Evolutionary conservation across 140 eudicot genomes (phyloP).

Genomic region (Erigeron philadelphicus): DNA sequence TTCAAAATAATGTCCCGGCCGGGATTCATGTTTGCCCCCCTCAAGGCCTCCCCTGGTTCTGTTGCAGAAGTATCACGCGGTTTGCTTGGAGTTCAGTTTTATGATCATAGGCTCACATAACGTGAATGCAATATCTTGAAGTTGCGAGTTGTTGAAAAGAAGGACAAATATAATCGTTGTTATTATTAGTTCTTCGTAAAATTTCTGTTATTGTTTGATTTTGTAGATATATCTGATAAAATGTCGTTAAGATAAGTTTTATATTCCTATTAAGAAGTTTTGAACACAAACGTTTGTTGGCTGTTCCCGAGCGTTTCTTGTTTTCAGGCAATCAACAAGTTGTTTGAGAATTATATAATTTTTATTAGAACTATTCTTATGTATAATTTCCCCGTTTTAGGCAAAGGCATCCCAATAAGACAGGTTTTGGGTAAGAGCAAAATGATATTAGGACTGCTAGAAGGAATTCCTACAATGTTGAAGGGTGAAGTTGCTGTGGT

Average conservation of each 20-base stretch:
- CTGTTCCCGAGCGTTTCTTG: background rate
- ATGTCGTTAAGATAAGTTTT: background rate
- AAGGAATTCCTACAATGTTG: conserved; percentile 92
- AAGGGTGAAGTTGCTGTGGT: conserved; percentile 97
- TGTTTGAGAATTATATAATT: background rate
- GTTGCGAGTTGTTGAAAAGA: background rate
- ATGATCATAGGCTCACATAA: background rate
- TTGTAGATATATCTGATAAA: background rate
- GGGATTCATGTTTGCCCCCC: no score
- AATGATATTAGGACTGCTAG: conserved; percentile 84
- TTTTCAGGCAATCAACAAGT: background rate
- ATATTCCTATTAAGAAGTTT: background rate
- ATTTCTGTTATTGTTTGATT: no score
- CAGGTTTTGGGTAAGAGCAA: conserved; percentile 92
- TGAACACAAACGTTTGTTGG: background rate
- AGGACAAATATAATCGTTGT: background rate
- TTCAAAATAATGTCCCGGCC: no score
- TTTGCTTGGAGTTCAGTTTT: background rate
- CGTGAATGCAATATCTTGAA: conserved; percentile 6
- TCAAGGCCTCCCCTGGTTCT: no score
- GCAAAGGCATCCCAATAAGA: conserved; percentile 79
- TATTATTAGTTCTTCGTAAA: no score
- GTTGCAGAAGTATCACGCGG: background rate
- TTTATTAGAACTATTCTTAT: background rate
- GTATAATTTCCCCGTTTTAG: conserved; percentile 34